Evolutionary conservation across 306 rosid species (phyloP).

Genomic region (Cicer yamashitae): DNA sequence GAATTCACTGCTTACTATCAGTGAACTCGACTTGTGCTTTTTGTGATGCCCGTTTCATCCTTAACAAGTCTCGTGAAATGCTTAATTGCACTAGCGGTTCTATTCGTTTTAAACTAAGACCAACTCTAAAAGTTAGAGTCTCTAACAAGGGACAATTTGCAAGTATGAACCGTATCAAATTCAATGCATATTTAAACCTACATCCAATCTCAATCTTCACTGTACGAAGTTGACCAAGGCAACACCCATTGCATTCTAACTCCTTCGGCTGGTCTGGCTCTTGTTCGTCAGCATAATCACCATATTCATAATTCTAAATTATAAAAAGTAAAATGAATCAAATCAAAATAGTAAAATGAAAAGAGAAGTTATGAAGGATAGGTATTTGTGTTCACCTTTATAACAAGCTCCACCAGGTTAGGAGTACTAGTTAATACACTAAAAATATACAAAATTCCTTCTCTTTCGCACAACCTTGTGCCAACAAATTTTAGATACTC

Average conservation of each 20-base stretch:
- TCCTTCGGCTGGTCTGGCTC: neutral
- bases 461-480: neutral
- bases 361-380: neutral
- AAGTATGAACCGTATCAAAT: constrained; percentile 14
- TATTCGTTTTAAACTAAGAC: too few species aligned
- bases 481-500: neutral
- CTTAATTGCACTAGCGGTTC: neutral
- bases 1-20: neutral
- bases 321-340: neutral
- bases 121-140: constrained; percentile 9
- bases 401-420: constrained; percentile 10
- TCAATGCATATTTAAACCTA: neutral
- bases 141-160: constrained; percentile 26
- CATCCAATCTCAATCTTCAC: neutral
- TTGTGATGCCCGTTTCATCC: constrained; percentile 24
- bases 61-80: constrained; percentile 16
- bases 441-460: neutral
- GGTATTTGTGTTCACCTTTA: constrained; percentile 26
- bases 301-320: neutral
- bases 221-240: constrained; percentile 4
- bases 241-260: neutral
- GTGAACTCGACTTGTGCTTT: constrained; percentile 22
- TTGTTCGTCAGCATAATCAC: neutral
- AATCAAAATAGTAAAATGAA: neutral
- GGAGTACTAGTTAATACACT: constrained; percentile 34